A percentile compares a stretch with the other conserved stretches of the same genome.
phyloP scores from a whole-genome alignment of 164 flowering plant genomes.

The Cinnamomum micranthum region DNA sequence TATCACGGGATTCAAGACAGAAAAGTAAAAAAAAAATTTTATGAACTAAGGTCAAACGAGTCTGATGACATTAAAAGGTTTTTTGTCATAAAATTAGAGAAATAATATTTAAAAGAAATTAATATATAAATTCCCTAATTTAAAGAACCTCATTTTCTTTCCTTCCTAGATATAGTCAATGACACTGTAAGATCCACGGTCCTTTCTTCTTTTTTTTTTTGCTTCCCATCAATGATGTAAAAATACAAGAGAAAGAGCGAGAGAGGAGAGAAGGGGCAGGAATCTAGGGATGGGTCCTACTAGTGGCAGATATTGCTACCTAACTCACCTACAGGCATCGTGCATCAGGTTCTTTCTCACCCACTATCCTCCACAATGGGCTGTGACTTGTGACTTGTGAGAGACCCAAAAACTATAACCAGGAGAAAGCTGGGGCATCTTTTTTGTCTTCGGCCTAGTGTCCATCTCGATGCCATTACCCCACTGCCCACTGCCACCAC shows the following conservation, averaged over 20 bases:
- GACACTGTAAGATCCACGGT: too few relatives aligned
- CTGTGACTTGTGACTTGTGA: not conserved
- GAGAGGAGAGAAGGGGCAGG: slow-evolving; percentile 18
- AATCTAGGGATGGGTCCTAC: slow-evolving; percentile 33
- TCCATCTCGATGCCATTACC: slow-evolving; percentile 15
- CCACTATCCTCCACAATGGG: slow-evolving; percentile 16
- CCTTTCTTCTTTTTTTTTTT: too few relatives aligned
- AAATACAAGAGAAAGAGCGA: not conserved
- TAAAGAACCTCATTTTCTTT: too few relatives aligned
- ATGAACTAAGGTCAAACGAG: too few relatives aligned
- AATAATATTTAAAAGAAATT: too few relatives aligned
- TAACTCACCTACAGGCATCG: slow-evolving; percentile 36
- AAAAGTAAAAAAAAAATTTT: too few relatives aligned
- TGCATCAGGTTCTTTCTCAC: slow-evolving; percentile 21
- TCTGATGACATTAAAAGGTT: too few relatives aligned
- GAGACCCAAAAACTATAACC: slow-evolving; percentile 8
- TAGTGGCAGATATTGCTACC: slow-evolving; percentile 32
- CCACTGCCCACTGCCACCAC: slow-evolving; percentile 10
- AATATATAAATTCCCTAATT: too few relatives aligned
- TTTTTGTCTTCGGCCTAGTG: slow-evolving; percentile 18
- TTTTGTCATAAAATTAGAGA: too few relatives aligned
- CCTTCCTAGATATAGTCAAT: too few relatives aligned
- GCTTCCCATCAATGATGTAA: not conserved
- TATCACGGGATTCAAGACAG: too few relatives aligned
- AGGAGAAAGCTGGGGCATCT: slow-evolving; percentile 20